Conservation (phyloP, 768 basidiomycete species). For the Leucosporidium yakuticum region DNA sequence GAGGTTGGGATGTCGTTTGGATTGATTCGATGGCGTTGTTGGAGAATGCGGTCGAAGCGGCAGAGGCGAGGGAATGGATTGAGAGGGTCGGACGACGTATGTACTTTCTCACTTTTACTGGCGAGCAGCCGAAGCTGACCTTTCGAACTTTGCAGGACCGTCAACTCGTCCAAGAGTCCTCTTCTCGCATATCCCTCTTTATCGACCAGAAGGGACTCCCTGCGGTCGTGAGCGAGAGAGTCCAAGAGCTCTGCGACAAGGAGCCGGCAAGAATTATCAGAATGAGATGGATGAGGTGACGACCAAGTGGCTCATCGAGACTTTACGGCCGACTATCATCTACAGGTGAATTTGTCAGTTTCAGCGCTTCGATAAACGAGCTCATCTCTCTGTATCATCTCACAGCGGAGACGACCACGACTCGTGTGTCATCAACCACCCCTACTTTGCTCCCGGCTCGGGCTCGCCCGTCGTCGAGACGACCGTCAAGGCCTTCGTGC, state of each 20-base stretch:
- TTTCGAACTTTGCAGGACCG: constrained; percentile 8
- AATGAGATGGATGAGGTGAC: constrained; percentile 68
- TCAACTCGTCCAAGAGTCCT: constrained; percentile 56
- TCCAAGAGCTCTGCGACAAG: constrained; percentile 61
- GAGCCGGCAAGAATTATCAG: constrained; percentile 57
- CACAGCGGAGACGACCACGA: constrained; percentile 81
- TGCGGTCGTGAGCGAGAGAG: constrained; percentile 77
- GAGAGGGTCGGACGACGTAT: constrained; percentile 24
- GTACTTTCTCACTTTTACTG: neutral
- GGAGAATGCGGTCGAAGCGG: constrained; percentile 57
- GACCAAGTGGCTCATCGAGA: constrained; percentile 61
- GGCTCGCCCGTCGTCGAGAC: constrained; percentile 52
- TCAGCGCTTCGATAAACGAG: constrained; percentile 16
- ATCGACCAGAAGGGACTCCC: constrained; percentile 57
- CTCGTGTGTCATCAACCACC: constrained; percentile 66
- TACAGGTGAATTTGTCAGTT: constrained; percentile 56
- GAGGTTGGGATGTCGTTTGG: constrained; percentile 66
- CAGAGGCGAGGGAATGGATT: constrained; percentile 45
- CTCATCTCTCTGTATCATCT: constrained; percentile 45
- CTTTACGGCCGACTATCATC: constrained; percentile 60
- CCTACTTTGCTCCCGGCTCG: constrained; percentile 36
- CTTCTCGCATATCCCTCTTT: constrained; percentile 84
- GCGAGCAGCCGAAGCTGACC: neutral
- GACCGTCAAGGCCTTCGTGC: constrained; percentile 69
- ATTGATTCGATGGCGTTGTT: constrained; percentile 67